Evolutionary conservation across 306 rosid genomes (phyloP).

Genomic region (Cyamopsis tetragonoloba): DNA sequence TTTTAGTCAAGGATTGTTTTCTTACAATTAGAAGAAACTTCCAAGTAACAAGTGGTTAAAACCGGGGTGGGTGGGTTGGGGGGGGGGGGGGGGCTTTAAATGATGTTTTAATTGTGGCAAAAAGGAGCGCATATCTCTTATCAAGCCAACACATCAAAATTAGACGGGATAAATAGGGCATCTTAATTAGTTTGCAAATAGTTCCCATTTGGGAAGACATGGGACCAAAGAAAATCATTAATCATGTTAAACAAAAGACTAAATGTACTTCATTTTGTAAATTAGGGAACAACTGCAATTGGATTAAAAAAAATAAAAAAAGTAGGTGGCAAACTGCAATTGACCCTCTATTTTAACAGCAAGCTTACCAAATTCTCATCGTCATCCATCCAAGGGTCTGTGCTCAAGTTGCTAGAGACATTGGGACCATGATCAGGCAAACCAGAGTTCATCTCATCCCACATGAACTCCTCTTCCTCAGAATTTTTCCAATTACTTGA

Average conservation of each 20-base stretch:
- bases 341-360: constrained; percentile 12
- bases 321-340: neutral
- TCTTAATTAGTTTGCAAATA: neutral
- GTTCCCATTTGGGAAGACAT: neutral
- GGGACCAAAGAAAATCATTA: neutral
- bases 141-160: neutral
- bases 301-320: constrained; percentile 20
- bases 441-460: constrained; percentile 80
- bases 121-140: neutral
- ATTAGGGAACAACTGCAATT: neutral
- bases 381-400: constrained; percentile 56
- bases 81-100: neutral
- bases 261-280: neutral
- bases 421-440: constrained; percentile 46
- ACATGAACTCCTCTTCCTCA: constrained; percentile 92
- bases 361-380: constrained; percentile 76
- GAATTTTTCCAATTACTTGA: constrained; percentile 93
- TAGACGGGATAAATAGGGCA: neutral
- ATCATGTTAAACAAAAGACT: neutral
- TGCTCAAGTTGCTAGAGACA: constrained; percentile 41
- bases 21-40: neutral
- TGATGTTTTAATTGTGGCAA: constrained; percentile 1
- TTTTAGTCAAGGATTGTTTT: neutral
- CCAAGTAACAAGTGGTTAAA: too few species aligned
- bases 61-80: too few species aligned